Conservation (phyloP, 495 filamentous ascomycete species). For the Physcia stellaris region DNA sequence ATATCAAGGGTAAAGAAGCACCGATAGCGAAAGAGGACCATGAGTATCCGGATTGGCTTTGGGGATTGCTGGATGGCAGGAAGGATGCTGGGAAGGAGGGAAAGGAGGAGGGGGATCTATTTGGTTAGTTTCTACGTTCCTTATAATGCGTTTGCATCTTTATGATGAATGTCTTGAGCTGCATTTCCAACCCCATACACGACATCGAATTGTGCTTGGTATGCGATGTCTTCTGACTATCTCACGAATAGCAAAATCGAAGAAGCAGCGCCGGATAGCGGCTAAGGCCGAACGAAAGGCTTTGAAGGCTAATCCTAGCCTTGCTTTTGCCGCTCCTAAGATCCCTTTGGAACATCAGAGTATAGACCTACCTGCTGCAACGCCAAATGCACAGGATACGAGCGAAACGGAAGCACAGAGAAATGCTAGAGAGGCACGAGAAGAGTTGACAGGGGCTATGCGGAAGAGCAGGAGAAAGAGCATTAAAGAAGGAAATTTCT, state of each 20-base stretch:
- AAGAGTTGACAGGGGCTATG: constrained; percentile 30
- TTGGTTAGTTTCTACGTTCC: constrained; percentile 63
- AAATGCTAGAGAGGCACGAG: constrained; percentile 23
- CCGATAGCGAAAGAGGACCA: constrained; percentile 64
- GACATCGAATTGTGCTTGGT: neutral
- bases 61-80: constrained; percentile 47
- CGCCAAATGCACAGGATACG: constrained; percentile 24
- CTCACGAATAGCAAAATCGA: constrained; percentile 51
- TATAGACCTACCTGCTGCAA: constrained; percentile 59
- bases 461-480: constrained; percentile 55
- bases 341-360: constrained; percentile 75
- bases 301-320: constrained; percentile 46
- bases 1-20: constrained; percentile 59
- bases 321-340: constrained; percentile 30
- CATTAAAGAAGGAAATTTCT: constrained; percentile 91
- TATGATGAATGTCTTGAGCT: no score
- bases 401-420: constrained; percentile 14
- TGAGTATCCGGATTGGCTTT: constrained; percentile 88
- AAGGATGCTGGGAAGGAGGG: constrained; percentile 35
- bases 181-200: neutral
- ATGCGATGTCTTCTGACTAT: neutral
- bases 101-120: constrained; percentile 46
- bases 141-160: no score
- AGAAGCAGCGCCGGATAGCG: constrained; percentile 59
- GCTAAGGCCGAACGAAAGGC: constrained; percentile 34